Evolutionary conservation across 345 rosid genomes (phyloP), one percentile per base, ranked within the genome.

Genomic region (Eucalyptus cloeziana): DNA sequence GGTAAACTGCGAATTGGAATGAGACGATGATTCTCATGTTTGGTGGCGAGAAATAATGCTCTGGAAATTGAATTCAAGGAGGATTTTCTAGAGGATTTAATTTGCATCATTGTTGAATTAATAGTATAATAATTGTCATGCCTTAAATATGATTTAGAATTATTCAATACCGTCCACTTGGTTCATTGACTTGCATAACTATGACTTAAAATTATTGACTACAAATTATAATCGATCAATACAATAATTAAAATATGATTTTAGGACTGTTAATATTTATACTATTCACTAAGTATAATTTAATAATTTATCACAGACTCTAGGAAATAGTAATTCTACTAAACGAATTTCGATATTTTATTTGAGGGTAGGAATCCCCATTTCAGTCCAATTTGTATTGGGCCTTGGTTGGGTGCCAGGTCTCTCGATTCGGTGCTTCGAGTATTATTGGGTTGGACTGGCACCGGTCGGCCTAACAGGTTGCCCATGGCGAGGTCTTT

Each of bases 231-330:
- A 56, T 56, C 62, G 13, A 56, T 56, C 30, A 56, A 56, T 56
- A 22, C 62, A 22, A 56, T 24, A 56, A 64, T 64, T 14, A 16
- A 64, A 64, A 14, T n/a, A n/a, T 64, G 31, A 64, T n/a, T 64
- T 64, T 64, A 15, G 3, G 19, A 30, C 15, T 4, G 0, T 8
- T 4, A 15, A 0, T n/a, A 64, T 15, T 14, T 64, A n/a, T n/a
- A 31, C 40, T 15, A 17, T 33, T 3, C 22, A 33, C 7, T 69
- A 4, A 69, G 24, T 33, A 33, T 69, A 33, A 33, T 69, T 33
- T 9, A 16, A 33, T 69, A 16, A 33, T 16, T 33, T 31, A 33
- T 33, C 21, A n/a, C 33, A 14, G 37, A 14, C 76, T 64, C 8
- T n/a, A 7, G 76, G 5, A 64, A 64, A 64, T n/a, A n/a, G 16